phyloP scores from a whole-genome alignment of 2,329 filamentous ascomycete species.

The Sporothrix variecibatus region DNA sequence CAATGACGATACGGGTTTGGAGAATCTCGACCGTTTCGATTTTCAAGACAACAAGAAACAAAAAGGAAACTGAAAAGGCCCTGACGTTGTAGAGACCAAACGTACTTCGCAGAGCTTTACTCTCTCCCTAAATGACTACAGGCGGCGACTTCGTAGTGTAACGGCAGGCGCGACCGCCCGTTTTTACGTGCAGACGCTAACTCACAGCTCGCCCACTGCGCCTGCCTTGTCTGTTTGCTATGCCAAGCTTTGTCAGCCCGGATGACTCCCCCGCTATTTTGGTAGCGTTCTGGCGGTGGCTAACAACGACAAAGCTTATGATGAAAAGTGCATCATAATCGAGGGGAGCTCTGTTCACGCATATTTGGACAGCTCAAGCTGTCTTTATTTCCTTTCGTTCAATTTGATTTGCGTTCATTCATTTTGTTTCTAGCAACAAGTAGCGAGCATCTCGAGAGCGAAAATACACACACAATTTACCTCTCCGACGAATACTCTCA shows the following conservation, averaged over 20 bases:
- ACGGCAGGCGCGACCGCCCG: conserved; percentile 13
- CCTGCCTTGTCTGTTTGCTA: conserved; percentile 35
- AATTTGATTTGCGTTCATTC: neutral
- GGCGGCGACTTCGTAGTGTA: neutral
- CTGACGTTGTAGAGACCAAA: neutral
- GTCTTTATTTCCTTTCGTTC: neutral
- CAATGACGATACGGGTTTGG: neutral
- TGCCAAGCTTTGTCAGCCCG: conserved; percentile 30
- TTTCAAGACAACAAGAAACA: neutral
- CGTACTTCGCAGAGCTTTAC: neutral
- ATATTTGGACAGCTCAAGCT: neutral
- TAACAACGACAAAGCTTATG: neutral
- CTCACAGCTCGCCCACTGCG: conserved; percentile 9
- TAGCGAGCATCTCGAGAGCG: neutral
- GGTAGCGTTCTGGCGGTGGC: neutral
- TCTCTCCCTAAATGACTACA: neutral
- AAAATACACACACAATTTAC: neutral
- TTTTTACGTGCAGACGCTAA: neutral
- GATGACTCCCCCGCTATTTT: conserved; percentile 26
- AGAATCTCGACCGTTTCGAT: neutral
- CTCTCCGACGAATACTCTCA: neutral
- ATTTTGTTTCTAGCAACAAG: neutral
- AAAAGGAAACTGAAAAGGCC: neutral
- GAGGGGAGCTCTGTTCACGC: neutral
- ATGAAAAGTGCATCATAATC: conserved; percentile 10